Evolutionary conservation across 768 basidiomycete genomes (phyloP).

Genomic region (Tricholoma furcatifolium): DNA sequence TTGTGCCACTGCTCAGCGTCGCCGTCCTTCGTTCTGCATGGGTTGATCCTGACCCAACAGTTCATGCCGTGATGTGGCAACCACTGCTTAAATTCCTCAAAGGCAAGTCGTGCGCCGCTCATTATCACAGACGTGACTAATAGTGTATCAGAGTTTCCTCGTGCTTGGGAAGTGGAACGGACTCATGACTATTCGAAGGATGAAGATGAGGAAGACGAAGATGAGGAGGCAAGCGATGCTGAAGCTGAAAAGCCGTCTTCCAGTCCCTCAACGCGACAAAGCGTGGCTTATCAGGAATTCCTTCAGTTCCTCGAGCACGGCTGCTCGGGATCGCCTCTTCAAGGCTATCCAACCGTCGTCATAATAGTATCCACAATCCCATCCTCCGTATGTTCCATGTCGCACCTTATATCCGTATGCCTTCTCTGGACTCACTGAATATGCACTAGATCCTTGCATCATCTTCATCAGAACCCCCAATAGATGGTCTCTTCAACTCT

Average conservation of each 20-base stretch:
- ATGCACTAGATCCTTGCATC: constrained; percentile 28
- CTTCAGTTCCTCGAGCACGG: constrained; percentile 75
- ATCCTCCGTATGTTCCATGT: constrained; percentile 39
- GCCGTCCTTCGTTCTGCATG: constrained; percentile 66
- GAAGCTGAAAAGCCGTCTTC: constrained; percentile 23
- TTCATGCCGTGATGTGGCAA: constrained; percentile 68
- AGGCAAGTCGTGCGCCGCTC: constrained; percentile 44
- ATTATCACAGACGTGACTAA: not conserved
- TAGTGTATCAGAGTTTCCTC: constrained; percentile 49
- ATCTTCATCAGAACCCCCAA: constrained; percentile 20
- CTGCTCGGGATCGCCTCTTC: constrained; percentile 74
- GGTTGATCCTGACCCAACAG: constrained; percentile 68
- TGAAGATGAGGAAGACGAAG: constrained; percentile 26
- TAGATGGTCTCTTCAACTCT: constrained; percentile 61
- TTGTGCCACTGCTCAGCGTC: constrained; percentile 48
- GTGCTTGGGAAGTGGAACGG: constrained; percentile 60
- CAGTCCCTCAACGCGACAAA: constrained; percentile 17
- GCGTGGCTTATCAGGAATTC: constrained; percentile 67
- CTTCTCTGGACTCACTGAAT: not conserved
- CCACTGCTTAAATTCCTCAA: constrained; percentile 71
- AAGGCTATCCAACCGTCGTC: constrained; percentile 82
- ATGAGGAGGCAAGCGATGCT: constrained; percentile 31
- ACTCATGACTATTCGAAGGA: constrained; percentile 28
- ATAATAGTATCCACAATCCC: constrained; percentile 84
- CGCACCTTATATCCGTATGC: not conserved